Evolutionary conservation across 257 asterid genomes (phyloP).

Genomic region (Phtheirospermum japonicum): DNA sequence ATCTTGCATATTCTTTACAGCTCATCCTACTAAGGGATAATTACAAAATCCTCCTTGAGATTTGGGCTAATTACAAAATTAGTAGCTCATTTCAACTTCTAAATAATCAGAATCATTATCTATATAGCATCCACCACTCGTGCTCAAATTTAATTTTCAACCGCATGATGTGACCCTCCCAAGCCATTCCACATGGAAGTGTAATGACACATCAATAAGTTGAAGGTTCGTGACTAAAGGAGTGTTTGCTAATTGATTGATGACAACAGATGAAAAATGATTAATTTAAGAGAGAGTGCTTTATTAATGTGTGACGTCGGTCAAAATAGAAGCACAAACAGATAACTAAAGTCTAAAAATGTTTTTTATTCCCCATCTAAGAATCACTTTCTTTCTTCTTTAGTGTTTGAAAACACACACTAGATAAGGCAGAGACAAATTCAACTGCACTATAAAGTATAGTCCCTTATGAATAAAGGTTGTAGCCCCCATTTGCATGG

Average conservation of each 20-base stretch:
- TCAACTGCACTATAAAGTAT: slow-evolving; percentile 6
- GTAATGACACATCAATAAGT: background rate
- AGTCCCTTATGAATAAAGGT: too few species aligned
- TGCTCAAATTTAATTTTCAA: slow-evolving; percentile 24
- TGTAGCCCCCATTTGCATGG: background rate
- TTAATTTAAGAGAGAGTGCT: too few species aligned
- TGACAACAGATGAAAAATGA: too few species aligned
- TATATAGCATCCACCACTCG: slow-evolving; percentile 17
- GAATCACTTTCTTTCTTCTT: too few species aligned
- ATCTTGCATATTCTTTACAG: background rate
- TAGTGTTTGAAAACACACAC: too few species aligned
- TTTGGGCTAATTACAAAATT: background rate
- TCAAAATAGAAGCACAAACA: too few species aligned
- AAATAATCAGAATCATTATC: background rate
- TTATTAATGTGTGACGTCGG: too few species aligned
- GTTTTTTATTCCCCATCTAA: too few species aligned
- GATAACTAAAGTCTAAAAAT: too few species aligned
- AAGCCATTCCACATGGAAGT: slow-evolving; percentile 22
- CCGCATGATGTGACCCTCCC: slow-evolving; percentile 24
- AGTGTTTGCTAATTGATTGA: too few species aligned
- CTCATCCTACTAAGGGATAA: background rate
- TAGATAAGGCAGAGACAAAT: slow-evolving; percentile 15
- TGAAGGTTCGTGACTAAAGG: too few species aligned
- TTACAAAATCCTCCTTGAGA: too few species aligned
- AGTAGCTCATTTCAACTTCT: background rate